phyloP scores from a whole-genome alignment of 805 yeast genomes.

The Wickerhamomyces ciferrii region DNA sequence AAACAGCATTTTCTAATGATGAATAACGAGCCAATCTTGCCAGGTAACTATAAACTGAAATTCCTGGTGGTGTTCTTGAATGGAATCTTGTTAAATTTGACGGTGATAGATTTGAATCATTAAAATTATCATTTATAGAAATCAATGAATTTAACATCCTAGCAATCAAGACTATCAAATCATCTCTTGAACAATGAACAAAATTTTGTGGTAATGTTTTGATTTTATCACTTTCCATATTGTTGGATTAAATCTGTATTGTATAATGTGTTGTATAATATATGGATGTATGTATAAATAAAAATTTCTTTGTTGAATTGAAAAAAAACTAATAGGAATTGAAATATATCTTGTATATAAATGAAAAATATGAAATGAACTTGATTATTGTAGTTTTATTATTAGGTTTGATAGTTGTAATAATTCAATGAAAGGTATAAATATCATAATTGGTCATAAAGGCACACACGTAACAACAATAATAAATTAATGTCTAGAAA shows the following conservation, averaged over 20 bases:
- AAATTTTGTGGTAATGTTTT: slow-evolving; percentile 33
- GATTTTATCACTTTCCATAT: not conserved
- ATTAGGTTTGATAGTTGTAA: not conserved
- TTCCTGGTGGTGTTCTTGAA: slow-evolving; percentile 87
- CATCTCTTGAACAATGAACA: slow-evolving; percentile 63
- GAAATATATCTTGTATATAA: too few species aligned
- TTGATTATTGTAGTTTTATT: too few species aligned
- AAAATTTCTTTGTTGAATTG: too few species aligned
- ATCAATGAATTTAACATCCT: slow-evolving; percentile 79
- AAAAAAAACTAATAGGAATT: too few species aligned
- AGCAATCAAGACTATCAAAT: slow-evolving; percentile 65
- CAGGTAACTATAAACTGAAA: slow-evolving; percentile 74
- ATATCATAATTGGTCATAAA: not conserved
- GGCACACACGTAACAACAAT: not conserved
- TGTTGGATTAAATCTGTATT: not conserved
- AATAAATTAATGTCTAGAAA: too few species aligned
- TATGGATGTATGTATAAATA: too few species aligned
- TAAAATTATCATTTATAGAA: slow-evolving; percentile 57
- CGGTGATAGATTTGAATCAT: slow-evolving; percentile 26
- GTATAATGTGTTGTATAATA: not conserved
- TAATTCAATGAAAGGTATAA: not conserved
- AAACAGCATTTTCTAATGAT: slow-evolving; percentile 75
- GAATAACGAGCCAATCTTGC: slow-evolving; percentile 78
- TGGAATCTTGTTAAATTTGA: slow-evolving; percentile 78
- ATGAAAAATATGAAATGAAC: too few species aligned